phyloP scores from a whole-genome alignment of 2,329 filamentous ascomycete species.

The Calonectria ilicicola region DNA sequence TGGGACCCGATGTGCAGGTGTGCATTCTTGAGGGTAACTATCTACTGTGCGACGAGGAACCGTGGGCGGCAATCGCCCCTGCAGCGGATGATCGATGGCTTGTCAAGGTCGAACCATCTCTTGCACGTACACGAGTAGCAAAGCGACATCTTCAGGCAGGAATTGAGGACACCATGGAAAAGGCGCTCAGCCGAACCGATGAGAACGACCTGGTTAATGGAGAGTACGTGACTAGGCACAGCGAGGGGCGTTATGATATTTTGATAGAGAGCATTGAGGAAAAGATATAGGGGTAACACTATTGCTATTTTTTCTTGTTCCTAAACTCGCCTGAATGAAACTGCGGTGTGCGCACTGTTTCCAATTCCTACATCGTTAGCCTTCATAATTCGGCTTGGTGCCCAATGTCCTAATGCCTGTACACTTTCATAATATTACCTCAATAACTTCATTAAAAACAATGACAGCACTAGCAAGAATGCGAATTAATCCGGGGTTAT shows the following conservation, averaged over 20 bases:
- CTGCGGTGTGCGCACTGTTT: no score
- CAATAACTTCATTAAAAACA: neutral
- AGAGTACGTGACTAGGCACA: constrained; percentile 71
- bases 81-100: constrained; percentile 56
- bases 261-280: constrained; percentile 44
- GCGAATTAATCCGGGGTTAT: neutral
- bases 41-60: constrained; percentile 44
- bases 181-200: constrained; percentile 75
- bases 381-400: no score
- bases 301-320: neutral
- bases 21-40: constrained; percentile 80
- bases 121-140: constrained; percentile 53
- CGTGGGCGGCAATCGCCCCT: constrained; percentile 48
- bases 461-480: neutral
- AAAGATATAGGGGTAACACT: neutral
- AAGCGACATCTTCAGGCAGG: constrained; percentile 52
- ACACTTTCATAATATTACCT: no score
- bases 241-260: constrained; percentile 41
- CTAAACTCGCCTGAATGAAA: no score
- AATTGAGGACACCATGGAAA: constrained; percentile 66
- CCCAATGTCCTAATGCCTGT: no score
- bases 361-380: no score
- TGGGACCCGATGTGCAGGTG: constrained; percentile 68
- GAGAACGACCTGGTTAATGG: constrained; percentile 91
- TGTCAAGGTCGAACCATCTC: constrained; percentile 50